These are phyloP conservation scores for Microdochium nivale DNA, from an alignment of 2,329 filamentous ascomycete genomes.

Conservation along the genomic window DNA sequence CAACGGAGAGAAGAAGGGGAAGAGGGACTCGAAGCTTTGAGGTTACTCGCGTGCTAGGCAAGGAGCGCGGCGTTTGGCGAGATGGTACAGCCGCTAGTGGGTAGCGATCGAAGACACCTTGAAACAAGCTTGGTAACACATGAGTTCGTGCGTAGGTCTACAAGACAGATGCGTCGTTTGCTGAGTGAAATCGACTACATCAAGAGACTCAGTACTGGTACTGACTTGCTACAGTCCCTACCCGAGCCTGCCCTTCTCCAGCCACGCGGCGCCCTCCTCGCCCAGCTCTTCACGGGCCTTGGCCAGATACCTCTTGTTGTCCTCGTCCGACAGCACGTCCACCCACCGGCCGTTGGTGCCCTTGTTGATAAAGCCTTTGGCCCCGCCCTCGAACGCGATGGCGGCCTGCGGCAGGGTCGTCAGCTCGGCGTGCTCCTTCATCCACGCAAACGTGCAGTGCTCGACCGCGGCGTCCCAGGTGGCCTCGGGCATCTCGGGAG, in stretches of 20 bases:
- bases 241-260: neutral
- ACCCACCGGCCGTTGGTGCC: neutral
- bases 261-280: neutral
- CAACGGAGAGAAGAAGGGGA: neutral
- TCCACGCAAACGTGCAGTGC: neutral
- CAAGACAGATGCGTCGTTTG: too few relatives aligned
- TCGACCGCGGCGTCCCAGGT: neutral
- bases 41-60: neutral
- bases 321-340: neutral
- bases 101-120: too few relatives aligned
- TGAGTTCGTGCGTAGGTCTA: too few relatives aligned
- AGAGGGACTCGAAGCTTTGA: slow-evolving; percentile 1
- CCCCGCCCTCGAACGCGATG: neutral
- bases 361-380: neutral
- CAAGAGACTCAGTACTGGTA: too few relatives aligned
- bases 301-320: neutral
- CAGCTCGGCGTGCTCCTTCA: neutral
- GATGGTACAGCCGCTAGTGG: too few relatives aligned
- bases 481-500: neutral
- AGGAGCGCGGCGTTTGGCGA: too few relatives aligned
- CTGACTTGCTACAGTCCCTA: too few relatives aligned
- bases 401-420: neutral
- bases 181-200: too few relatives aligned
- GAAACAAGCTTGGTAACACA: too few relatives aligned
- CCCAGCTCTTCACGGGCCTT: neutral